A percentile compares a stretch with the other conserved stretches of the same genome.
Conservation (phyloP, 23 red algal species). For the Agarophyton chilense region DNA sequence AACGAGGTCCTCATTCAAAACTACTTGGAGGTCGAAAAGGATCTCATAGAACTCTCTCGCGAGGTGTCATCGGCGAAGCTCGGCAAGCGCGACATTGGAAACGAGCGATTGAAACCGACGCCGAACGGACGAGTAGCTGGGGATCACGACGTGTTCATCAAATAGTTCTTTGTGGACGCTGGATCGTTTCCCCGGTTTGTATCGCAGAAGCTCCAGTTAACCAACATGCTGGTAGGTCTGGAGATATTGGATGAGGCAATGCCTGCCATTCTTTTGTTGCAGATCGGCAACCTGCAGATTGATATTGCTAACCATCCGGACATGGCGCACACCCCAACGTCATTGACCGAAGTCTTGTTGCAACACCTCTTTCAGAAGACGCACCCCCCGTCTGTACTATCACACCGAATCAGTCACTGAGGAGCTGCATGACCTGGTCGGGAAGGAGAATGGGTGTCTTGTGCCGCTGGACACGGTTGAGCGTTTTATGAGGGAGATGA, state of each 20-base stretch:
- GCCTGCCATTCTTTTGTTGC: too few relatives aligned
- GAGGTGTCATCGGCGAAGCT: too few relatives aligned
- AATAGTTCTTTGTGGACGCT: conserved; percentile 12
- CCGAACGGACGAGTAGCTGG: conserved; percentile 20
- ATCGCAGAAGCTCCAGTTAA: conserved; percentile 58
- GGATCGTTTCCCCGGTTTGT: conserved; percentile 17
- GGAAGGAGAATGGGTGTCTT: conserved; percentile 38
- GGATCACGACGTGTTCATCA: too few relatives aligned
- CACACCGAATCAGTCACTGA: too few relatives aligned
- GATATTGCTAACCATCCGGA: too few relatives aligned
- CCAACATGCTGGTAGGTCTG: conserved; percentile 19
- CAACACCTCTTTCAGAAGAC: neutral
- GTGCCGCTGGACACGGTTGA: conserved; percentile 31
- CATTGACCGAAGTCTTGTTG: too few relatives aligned
- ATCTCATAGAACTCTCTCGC: neutral
- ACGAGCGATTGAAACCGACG: neutral
- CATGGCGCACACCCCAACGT: too few relatives aligned
- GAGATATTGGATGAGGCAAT: conserved; percentile 38
- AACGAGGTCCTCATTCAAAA: neutral
- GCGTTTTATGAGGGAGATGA: too few relatives aligned
- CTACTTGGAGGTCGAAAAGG: conserved; percentile 6
- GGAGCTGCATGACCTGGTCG: conserved; percentile 24
- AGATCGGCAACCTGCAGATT: too few relatives aligned
- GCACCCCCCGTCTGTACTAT: too few relatives aligned
- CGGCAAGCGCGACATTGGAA: too few relatives aligned